phyloP scores from a whole-genome alignment of 306 rosid species.

The Prosopis cineraria region DNA sequence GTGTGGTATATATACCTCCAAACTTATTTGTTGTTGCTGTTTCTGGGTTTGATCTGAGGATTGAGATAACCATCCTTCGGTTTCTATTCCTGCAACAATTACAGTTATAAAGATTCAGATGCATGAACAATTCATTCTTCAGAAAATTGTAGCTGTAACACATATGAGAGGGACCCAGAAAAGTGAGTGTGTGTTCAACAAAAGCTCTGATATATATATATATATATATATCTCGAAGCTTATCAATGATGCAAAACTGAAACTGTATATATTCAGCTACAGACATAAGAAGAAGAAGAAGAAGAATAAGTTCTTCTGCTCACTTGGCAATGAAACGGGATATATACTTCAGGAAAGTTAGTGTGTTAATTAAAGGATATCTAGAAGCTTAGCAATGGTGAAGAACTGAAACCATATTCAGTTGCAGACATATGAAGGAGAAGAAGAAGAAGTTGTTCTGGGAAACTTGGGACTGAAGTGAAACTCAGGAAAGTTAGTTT shows the following conservation, averaged over 20 bases:
- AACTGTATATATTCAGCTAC: background rate
- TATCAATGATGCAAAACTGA: background rate
- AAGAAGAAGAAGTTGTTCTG: background rate
- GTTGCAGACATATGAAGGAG: background rate
- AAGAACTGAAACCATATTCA: background rate
- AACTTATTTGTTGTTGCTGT: background rate
- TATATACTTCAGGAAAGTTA: too few relatives aligned
- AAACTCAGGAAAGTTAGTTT: background rate
- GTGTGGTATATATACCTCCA: too few relatives aligned
- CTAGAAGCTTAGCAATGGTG: background rate
- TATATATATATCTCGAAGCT: too few relatives aligned
- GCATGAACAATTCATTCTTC: background rate
- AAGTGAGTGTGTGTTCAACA: background rate
- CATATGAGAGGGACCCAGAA: background rate
- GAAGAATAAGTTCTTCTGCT: background rate
- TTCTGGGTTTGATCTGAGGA: background rate
- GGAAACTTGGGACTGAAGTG: background rate
- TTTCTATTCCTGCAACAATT: conserved; percentile 12
- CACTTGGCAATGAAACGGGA: too few relatives aligned
- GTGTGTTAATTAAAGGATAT: too few relatives aligned
- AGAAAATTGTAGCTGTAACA: too few relatives aligned
- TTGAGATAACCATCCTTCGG: conserved; percentile 7
- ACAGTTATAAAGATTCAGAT: background rate
- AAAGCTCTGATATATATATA: background rate
- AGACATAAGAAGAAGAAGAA: background rate